Base-by-base conservation (phyloP, 2,329 filamentous ascomycete species). In the Penicillium hesseltinei region DNA sequence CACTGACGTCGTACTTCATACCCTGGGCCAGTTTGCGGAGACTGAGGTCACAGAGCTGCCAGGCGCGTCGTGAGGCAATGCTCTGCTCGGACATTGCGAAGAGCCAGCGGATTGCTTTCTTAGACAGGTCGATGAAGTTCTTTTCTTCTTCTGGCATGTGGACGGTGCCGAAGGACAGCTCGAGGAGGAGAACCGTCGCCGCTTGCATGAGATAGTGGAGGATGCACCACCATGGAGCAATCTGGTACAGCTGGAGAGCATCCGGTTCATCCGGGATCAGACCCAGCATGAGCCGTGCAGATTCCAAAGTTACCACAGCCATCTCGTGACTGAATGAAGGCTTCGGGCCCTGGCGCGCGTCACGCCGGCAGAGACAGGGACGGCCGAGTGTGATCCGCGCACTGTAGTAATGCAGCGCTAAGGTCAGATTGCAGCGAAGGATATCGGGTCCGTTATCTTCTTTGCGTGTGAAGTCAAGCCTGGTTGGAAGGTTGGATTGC, bases 181-280 rank as follows among this genome's bases (percentile, higher is more conserved):
- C 77, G n/a, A 79, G 72, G 48, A 79, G 72, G 29, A 80, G 67
- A 19, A 80, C 72, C 3, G 75, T 78, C 3, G 71, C 67, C 2
- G 76, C 69, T 62, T 79, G 78, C 69, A 79, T 78, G 19, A 80
- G 65, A 50, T 74, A 77, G 56, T 79, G 77, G 39, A 79, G 66
- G 27, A 78, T 71, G 59, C 71, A 75, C 75, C 76, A 79, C 78
- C 78, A 80, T 17, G 76, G 75, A 10, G 71, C 70, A 6, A 77
- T 63, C 21, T 71, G 62, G 43, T 77, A 75, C 17, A 80, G 67
- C n/a, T 72, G 72, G 15, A 73, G 62, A 2, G 74, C 69, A 50
- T 77, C 73, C 1, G 76, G 75, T 36, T 71, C 65, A 46, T 78
- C 73, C 1, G 77, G 77, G n/a, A 80, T 71, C 27, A 78, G 66